phyloP scores from a whole-genome alignment of 768 basidiomycete genomes.

The Suillus sp. region DNA sequence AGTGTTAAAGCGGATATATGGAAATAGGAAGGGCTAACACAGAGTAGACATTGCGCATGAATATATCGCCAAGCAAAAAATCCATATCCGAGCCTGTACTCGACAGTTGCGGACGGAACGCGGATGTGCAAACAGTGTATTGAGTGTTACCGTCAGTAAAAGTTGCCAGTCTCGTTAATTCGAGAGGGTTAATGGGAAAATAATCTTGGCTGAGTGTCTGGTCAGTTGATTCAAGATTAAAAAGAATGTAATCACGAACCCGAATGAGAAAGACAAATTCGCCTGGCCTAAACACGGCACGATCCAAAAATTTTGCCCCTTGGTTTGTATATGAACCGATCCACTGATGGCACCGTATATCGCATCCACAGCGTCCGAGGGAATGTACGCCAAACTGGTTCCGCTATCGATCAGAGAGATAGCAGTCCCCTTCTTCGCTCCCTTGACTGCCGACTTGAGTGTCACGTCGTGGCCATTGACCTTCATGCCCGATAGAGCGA shows the following conservation, averaged over 20 bases:
- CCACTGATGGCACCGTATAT: slow-evolving; percentile 44
- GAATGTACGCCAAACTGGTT: slow-evolving; percentile 41
- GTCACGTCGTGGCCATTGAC: slow-evolving; percentile 33
- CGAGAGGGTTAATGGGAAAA: slow-evolving; percentile 48
- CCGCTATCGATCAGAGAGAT: slow-evolving; percentile 47
- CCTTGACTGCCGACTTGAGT: slow-evolving; percentile 34
- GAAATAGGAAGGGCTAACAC: slow-evolving; percentile 32
- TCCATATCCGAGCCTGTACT: slow-evolving; percentile 35
- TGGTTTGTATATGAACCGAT: slow-evolving; percentile 35
- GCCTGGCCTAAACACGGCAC: slow-evolving; percentile 35
- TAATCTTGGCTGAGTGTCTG: slow-evolving; percentile 26
- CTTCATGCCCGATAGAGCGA: slow-evolving; percentile 40
- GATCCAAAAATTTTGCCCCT: slow-evolving; percentile 38
- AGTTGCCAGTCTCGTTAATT: slow-evolving; percentile 37
- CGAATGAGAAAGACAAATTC: slow-evolving; percentile 31
- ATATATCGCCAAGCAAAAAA: slow-evolving; percentile 44
- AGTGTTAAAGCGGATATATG: not conserved
- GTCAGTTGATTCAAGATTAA: not conserved
- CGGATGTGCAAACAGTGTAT: slow-evolving; percentile 41
- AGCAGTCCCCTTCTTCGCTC: slow-evolving; percentile 33
- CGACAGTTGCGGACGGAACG: slow-evolving; percentile 35
- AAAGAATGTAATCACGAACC: slow-evolving; percentile 9
- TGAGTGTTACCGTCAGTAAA: slow-evolving; percentile 32
- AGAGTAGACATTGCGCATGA: slow-evolving; percentile 49
- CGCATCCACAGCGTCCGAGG: slow-evolving; percentile 35